Conservation (phyloP, 306 rosid species). For the Malus sieversii region DNA sequence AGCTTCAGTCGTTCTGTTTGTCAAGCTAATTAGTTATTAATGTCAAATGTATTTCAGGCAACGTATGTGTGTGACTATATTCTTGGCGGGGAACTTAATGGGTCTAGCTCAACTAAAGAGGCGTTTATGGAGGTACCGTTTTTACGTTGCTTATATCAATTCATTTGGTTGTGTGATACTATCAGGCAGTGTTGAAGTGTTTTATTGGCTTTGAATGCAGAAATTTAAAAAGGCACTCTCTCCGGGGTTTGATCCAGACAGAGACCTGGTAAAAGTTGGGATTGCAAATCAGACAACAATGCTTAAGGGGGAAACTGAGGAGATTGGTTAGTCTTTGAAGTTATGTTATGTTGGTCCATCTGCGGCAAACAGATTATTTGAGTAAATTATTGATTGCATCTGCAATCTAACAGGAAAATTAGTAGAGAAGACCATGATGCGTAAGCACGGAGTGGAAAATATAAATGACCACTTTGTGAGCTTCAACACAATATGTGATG, state of each 20-base stretch:
- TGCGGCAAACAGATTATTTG: not conserved
- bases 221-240: constrained; percentile 87
- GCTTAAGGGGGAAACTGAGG: constrained; percentile 99
- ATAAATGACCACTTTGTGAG: constrained; percentile 73
- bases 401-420: constrained; percentile 62
- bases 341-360: not conserved
- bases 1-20: not conserved
- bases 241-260: constrained; percentile 76
- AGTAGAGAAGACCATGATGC: constrained; percentile 80
- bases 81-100: constrained; percentile 78
- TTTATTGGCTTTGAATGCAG: constrained; percentile 35
- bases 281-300: constrained; percentile 98
- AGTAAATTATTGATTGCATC: constrained; percentile 7
- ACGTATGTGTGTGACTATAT: constrained; percentile 82
- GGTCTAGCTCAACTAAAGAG: constrained; percentile 85
- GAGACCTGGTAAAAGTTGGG: constrained; percentile 60
- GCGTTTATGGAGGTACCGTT: constrained; percentile 64
- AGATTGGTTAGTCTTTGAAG: constrained; percentile 56
- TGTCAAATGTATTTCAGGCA: constrained; percentile 45
- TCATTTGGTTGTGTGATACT: not conserved
- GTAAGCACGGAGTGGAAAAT: constrained; percentile 71
- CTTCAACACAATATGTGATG: constrained; percentile 98
- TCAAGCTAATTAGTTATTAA: not conserved
- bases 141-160: constrained; percentile 6
- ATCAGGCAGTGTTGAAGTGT: constrained; percentile 2